Percentiles rank a stretch among this genome's conserved stretches.
These are phyloP conservation scores for Pisolithus orientalis DNA, from an alignment of 768 basidiomycete genomes.

Conservation along the genomic window DNA sequence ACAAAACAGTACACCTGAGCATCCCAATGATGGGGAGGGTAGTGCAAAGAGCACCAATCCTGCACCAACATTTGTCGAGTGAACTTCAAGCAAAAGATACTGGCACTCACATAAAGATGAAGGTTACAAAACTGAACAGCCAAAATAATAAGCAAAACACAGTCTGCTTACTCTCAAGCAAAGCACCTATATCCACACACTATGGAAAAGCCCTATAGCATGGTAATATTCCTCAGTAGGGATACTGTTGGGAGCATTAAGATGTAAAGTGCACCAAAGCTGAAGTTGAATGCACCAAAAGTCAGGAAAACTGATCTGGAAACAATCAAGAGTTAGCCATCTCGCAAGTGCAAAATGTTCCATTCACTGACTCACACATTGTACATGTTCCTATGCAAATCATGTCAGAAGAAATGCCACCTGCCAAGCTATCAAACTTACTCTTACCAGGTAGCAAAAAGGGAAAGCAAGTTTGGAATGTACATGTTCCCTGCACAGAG, in stretches of 20 bases:
- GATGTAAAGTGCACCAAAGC: slow-evolving; percentile 20
- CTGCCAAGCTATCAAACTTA: slow-evolving; percentile 4
- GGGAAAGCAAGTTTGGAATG: slow-evolving; percentile 18
- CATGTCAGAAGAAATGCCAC: slow-evolving; percentile 3
- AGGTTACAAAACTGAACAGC: neutral
- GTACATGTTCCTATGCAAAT: slow-evolving; percentile 18
- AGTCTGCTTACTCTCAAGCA: neutral
- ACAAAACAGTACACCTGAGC: slow-evolving; percentile 18
- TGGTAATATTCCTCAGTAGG: slow-evolving; percentile 18
- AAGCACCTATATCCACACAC: slow-evolving; percentile 19
- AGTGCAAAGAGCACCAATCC: slow-evolving; percentile 22
- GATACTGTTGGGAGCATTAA: slow-evolving; percentile 21
- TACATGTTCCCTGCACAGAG: slow-evolving; percentile 13
- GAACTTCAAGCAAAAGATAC: no score
- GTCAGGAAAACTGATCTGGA: slow-evolving; percentile 21
- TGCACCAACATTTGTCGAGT: neutral
- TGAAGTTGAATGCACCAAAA: slow-evolving; percentile 23
- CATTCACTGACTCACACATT: slow-evolving; percentile 12
- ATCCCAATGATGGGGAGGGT: slow-evolving; percentile 18
- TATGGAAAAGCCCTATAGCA: slow-evolving; percentile 23
- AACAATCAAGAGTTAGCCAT: neutral
- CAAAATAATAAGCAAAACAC: neutral
- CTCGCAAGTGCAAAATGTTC: no score
- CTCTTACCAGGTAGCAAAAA: slow-evolving; percentile 24
- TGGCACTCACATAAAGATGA: no score